phyloP scores from a whole-genome alignment of 371 early-diverging fungal genomes.

The Thermomucor indicae-seudaticae region DNA sequence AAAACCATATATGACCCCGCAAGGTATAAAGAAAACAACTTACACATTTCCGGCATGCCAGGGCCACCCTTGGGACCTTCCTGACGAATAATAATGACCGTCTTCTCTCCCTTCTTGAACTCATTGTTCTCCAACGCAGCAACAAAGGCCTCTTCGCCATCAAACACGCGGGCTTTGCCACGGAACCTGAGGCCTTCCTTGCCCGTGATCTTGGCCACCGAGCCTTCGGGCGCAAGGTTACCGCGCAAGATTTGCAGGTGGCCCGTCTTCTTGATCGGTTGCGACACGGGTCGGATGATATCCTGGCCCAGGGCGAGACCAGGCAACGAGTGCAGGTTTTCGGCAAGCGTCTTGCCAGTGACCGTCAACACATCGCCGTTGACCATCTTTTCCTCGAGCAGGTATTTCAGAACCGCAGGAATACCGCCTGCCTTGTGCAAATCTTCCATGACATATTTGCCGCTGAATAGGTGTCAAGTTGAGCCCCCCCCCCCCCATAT shows the following conservation, averaged over 20 bases:
- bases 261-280: slow-evolving; percentile 91
- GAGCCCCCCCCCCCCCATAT: too few relatives aligned
- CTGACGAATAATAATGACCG: slow-evolving; percentile 77
- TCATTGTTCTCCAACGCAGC: slow-evolving; percentile 75
- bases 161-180: slow-evolving; percentile 87
- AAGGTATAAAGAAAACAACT: slow-evolving; percentile 8
- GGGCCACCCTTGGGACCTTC: slow-evolving; percentile 92
- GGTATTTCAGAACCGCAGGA: slow-evolving; percentile 84
- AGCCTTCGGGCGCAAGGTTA: slow-evolving; percentile 95
- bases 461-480: slow-evolving; percentile 34
- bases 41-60: slow-evolving; percentile 89
- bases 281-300: slow-evolving; percentile 78
- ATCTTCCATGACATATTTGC: slow-evolving; percentile 90
- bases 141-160: slow-evolving; percentile 89
- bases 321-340: slow-evolving; percentile 70
- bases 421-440: slow-evolving; percentile 79
- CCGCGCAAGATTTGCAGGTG: slow-evolving; percentile 93
- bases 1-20: background rate
- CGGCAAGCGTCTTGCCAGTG: slow-evolving; percentile 82
- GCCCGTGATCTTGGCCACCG: slow-evolving; percentile 97
- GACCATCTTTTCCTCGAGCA: slow-evolving; percentile 66
- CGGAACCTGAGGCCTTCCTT: slow-evolving; percentile 90
- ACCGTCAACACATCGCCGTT: slow-evolving; percentile 82
- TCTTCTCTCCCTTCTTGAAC: slow-evolving; percentile 72
- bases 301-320: slow-evolving; percentile 76